Conservation (phyloP, 768 basidiomycete species). For the Glaciozyma martinii region DNA sequence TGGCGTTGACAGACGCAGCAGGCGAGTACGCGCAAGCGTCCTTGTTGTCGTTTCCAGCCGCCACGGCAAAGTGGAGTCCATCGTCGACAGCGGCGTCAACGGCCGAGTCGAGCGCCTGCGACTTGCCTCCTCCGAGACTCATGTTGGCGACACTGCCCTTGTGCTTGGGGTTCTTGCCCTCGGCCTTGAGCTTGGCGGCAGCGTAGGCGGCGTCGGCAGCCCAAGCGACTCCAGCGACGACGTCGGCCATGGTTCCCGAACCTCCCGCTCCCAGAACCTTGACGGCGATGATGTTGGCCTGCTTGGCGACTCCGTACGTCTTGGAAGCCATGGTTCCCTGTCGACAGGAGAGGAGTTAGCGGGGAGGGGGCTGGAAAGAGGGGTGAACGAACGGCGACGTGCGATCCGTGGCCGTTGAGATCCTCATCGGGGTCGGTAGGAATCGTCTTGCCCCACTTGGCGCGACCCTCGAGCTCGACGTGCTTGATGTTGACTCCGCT, state of each 20-base stretch:
- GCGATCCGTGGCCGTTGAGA: constrained; percentile 81
- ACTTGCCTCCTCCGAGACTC: constrained; percentile 94
- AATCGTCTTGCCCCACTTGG: constrained; percentile 86
- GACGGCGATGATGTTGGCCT: constrained; percentile 76
- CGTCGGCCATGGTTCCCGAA: constrained; percentile 89
- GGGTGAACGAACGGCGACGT: constrained; percentile 33
- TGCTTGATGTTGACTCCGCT: constrained; percentile 84
- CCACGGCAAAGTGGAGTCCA: constrained; percentile 94
- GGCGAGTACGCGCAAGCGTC: constrained; percentile 92
- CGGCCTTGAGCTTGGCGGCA: constrained; percentile 46
- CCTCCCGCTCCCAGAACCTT: constrained; percentile 87
- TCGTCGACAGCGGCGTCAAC: constrained; percentile 73
- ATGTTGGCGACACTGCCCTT: constrained; percentile 89
- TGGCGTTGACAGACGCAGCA: constrained; percentile 73
- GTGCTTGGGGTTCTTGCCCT: constrained; percentile 67
- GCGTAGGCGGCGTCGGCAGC: constrained; percentile 55
- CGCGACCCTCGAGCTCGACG: constrained; percentile 78
- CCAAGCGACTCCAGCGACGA: constrained; percentile 76
- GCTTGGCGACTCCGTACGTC: constrained; percentile 94
- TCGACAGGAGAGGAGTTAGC: not conserved
- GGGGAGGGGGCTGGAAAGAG: not conserved
- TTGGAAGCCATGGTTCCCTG: constrained; percentile 70
- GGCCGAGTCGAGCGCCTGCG: constrained; percentile 66
- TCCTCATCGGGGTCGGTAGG: constrained; percentile 80
- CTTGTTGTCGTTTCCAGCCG: constrained; percentile 37